Base-by-base conservation (phyloP, 225 moss, liverwort and hornwort genomes). In the Pleurozium schreberi region DNA sequence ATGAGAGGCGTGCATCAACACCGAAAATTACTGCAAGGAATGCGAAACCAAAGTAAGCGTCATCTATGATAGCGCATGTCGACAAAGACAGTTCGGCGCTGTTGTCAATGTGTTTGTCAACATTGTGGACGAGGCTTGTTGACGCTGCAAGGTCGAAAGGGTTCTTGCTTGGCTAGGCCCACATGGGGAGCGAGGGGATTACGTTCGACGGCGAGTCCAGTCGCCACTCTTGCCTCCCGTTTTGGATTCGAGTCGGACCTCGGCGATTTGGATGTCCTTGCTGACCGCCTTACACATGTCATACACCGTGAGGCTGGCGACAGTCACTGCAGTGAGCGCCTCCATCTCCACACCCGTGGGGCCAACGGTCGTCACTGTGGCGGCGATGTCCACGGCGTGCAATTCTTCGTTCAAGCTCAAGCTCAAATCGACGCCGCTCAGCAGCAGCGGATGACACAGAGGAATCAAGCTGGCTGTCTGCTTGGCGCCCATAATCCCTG, bases 311-410 rank as follows among this genome's bases (percentile, higher is more conserved):
- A 98, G 97, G 89, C 96, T 89, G 31, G 98, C 98, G 82, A 98
- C 85, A 60, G 96, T 93, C 50, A 98, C 97, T 20, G 98, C 98
- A 43, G 96, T 96, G 77, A 98, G 95, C 66, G 98, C 98, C 90
- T 98, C 98, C 97, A 98, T 97, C 93, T 98, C 98, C 84, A 98
- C 98, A 75, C 97, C 98, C 53, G 96, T 97, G 21, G 95, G 93
- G 65, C 98, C 96, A 14, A 94, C 90, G 27, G 96, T 92, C 31
- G 87, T 93, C 79, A 95, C 97, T 78, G 93, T 79, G 52, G 97
- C 97, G 89, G 91, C 85, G 50, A 98, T 94, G 40, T 97, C 95
- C 88, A 97, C 96, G 40, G 96, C 94, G 75, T 93, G 89, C 53
- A 90, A 64, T 47, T 88, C 85, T 62, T 95, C 79, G 61, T 98